Base-by-base conservation (phyloP, 2,329 filamentous ascomycete species). In the Aspergillus spinulosporus region DNA sequence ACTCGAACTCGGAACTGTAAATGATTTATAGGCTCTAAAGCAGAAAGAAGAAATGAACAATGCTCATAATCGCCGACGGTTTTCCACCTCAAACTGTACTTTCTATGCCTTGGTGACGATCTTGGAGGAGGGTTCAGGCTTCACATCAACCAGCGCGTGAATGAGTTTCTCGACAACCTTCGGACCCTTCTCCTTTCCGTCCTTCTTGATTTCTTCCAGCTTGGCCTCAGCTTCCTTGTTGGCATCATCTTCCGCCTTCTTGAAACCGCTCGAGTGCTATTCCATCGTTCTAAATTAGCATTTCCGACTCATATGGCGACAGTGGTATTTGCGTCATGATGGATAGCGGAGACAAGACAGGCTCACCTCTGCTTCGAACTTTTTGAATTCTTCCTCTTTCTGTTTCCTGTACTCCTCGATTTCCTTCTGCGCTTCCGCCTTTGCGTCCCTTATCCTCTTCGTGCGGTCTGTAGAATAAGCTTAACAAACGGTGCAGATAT, bases 391-490 rank as follows among this genome's bases (percentile, higher is more conserved):
- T 36, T 89, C 84, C 71, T 99, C 94, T 81, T 97, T 99, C 68
- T 88, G 79, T 69, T 87, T 84, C 74, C 87, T 86, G 82, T 99
- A 97, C 55, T 91, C 88, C 64, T 96, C 90, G 70, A 99, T 96
- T 76, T 99, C 93, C 79, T 96, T 96, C 80, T 97, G 95, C 61
- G 94, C 94, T 78, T 99, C 94, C 72, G 90, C 87, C 72, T 93
- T 90, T 62, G 94, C 94, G 80, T 97, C 94, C 79, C 91, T 96
- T 78, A 99, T 91, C 73, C 92, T 88, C 83, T 97, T 97, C 61
- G 94, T 97, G 72, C 94, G 92, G 83, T 92, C 89, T 92, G 65
- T 60, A 29, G 5, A 29, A 34, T 15, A 15, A 29, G 3, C 60
- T 67, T 52, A 65, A 46, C 8, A 21, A 39, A 48, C n/a, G 28